These are phyloP conservation scores for Amaranthus palmeri DNA, from an alignment of 148 eudicot genomes.

Conservation along the genomic window DNA sequence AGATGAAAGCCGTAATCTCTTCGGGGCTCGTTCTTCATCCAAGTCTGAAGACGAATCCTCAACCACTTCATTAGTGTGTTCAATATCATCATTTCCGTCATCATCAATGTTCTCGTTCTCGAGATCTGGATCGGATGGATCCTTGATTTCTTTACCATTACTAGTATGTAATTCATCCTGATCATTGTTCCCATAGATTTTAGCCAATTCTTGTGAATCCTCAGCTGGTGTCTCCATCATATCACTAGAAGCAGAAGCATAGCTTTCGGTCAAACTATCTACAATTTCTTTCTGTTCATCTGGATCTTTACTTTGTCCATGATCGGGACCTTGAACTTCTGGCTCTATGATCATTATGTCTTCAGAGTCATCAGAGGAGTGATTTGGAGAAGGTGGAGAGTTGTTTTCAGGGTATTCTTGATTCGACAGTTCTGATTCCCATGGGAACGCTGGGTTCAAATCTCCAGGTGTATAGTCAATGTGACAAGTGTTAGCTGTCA, in stretches of 20 bases:
- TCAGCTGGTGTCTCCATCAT: conserved; percentile 39
- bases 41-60: conserved; percentile 28
- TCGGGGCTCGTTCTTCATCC: conserved; percentile 17
- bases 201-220: conserved; percentile 30
- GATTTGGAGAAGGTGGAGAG: conserved; percentile 30
- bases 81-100: not conserved
- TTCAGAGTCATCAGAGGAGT: conserved; percentile 38
- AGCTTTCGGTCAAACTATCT: conserved; percentile 32
- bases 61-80: conserved; percentile 15
- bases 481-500: conserved; percentile 27
- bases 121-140: conserved; percentile 9
- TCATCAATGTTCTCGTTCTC: conserved; percentile 3
- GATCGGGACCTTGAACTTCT: conserved; percentile 1
- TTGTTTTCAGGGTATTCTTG: conserved; percentile 28
- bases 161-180: conserved; percentile 15
- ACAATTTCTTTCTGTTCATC: conserved; percentile 24
- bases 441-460: conserved; percentile 25
- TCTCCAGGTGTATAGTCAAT: conserved; percentile 33
- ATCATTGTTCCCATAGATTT: conserved; percentile 21
- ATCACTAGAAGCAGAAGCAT: conserved; percentile 41
- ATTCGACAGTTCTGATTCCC: conserved; percentile 28
- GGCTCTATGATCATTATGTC: conserved; percentile 23
- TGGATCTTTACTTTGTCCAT: conserved; percentile 16
- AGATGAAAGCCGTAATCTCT: conserved; percentile 31
- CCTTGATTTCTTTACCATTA: conserved; percentile 5